Evolutionary conservation across 129 eudicot genomes (phyloP).

Genomic region (Tagetes patula): DNA sequence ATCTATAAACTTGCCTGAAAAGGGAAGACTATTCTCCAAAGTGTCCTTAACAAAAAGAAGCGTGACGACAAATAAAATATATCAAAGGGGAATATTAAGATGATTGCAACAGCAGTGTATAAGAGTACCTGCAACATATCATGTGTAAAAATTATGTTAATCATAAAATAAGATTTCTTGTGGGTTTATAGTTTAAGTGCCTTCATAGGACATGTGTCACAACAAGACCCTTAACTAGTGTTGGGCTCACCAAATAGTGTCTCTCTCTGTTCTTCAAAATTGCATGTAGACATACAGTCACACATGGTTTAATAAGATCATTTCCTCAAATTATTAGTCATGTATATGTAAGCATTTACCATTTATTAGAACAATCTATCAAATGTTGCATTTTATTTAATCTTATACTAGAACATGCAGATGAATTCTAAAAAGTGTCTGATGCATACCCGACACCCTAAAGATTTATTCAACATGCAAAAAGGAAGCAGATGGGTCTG

Average conservation of each 20-base stretch:
- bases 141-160: conserved; percentile 26
- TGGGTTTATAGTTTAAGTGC: background rate
- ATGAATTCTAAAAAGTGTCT: background rate
- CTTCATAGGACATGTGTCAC: conserved; percentile 5
- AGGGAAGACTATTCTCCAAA: conserved; percentile 91
- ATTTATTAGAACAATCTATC: background rate
- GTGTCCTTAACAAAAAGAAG: conserved; percentile 80
- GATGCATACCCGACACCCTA: too few relatives aligned
- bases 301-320: background rate
- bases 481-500: too few relatives aligned
- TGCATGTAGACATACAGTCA: background rate
- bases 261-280: background rate
- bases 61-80: conserved; percentile 91
- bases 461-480: too few relatives aligned
- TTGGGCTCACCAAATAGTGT: conserved; percentile 13
- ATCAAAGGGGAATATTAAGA: conserved; percentile 89
- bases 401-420: background rate
- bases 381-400: conserved; percentile 2
- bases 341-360: conserved; percentile 18
- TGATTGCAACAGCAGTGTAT: conserved; percentile 66
- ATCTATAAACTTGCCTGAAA: conserved; percentile 71
- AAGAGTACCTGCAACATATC: conserved; percentile 77
- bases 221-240: background rate
- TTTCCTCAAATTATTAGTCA: conserved; percentile 9
- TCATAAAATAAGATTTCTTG: background rate